Evolutionary conservation across 352 stramenopile genomes (phyloP).

Genomic region (Globisporangium nagaii): DNA sequence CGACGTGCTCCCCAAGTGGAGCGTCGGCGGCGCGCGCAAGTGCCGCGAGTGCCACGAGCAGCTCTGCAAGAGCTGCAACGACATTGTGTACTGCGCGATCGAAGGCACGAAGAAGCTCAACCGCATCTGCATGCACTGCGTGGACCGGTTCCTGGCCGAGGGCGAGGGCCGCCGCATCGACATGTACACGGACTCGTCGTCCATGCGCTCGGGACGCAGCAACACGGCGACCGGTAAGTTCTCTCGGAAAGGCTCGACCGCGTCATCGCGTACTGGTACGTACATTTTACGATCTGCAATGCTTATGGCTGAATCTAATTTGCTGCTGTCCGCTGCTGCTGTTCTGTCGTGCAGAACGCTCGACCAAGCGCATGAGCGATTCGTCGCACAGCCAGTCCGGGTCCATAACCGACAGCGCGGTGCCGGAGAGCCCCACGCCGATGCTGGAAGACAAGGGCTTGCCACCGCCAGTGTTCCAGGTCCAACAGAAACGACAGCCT

Average conservation of each 20-base stretch:
- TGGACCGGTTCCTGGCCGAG: conserved; percentile 19
- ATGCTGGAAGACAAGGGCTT: conserved; percentile 9
- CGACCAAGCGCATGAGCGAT: conserved; percentile 5
- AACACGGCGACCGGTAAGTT: neutral
- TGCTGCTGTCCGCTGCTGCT: no score
- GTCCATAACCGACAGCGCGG: neutral
- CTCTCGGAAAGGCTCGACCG: neutral
- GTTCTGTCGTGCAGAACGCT: conserved; percentile 4
- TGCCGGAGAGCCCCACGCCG: neutral
- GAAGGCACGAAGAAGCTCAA: conserved; percentile 65
- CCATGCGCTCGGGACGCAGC: neutral
- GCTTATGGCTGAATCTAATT: no score
- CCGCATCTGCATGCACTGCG: conserved; percentile 61
- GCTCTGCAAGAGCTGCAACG: conserved; percentile 57
- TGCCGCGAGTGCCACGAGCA: conserved; percentile 52
- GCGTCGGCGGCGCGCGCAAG: conserved; percentile 21
- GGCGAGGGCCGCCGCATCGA: conserved; percentile 5
- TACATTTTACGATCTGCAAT: no score
- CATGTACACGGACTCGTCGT: conserved; percentile 13
- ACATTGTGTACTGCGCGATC: conserved; percentile 57
- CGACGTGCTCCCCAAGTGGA: conserved; percentile 41
- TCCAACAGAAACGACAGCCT: neutral
- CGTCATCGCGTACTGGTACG: conserved; percentile 2
- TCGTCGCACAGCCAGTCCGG: conserved; percentile 1
- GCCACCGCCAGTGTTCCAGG: neutral